Base-by-base conservation (phyloP, 2,329 filamentous ascomycete species). In the Cytospora paraplurivora region DNA sequence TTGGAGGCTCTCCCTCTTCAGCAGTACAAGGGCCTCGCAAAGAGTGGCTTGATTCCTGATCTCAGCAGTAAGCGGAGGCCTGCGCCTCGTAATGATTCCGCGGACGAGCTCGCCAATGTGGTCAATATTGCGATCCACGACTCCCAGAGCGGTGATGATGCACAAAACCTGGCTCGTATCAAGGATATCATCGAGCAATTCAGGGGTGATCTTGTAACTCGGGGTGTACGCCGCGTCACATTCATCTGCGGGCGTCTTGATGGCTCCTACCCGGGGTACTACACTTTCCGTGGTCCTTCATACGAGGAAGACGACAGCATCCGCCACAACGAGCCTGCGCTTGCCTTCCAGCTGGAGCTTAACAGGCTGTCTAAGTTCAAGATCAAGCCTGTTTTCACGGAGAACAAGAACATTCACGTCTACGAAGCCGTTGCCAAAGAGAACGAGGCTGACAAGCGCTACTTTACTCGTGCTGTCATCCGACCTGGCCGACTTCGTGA, bases 371-470 rank as follows among this genome's bases (percentile, higher is more conserved):
- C 90, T 73, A 98, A 97, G 81, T 99, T 99, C 86, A 89, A 93
- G 81, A 96, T 98, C 79, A 96, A 93, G 81, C 94, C 95, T 2
- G 93, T 99, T 58, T 99, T 99, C 80, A 98, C 95, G 0, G 93
- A 98, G 79, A 99, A 99, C 83, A 91, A 96, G 74, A 98, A 96
- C 79, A 97, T 99, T 69, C 95, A 99, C 82, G 93, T 99, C 65
- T 99, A 98, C 79, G 93, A 98, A 82, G 95, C 92, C 69, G 82
- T 96, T 71, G 95, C 95, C 74, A 99, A 97, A 83, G 91, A 91
- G 56, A 90, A 93, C 47, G 93, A 97, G 75, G 93, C 91, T 62
- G 95, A 99, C 79, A 97, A 97, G 87, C 90, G 95, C 70, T 99
- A 98, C 85, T 99, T 99, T 77, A 95, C 95, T 57, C 92, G 95